Percentiles rank a stretch among this genome's conserved stretches.
Evolutionary conservation across 495 filamentous ascomycete species (phyloP).

Genomic region (Podospora pseudocomata): DNA sequence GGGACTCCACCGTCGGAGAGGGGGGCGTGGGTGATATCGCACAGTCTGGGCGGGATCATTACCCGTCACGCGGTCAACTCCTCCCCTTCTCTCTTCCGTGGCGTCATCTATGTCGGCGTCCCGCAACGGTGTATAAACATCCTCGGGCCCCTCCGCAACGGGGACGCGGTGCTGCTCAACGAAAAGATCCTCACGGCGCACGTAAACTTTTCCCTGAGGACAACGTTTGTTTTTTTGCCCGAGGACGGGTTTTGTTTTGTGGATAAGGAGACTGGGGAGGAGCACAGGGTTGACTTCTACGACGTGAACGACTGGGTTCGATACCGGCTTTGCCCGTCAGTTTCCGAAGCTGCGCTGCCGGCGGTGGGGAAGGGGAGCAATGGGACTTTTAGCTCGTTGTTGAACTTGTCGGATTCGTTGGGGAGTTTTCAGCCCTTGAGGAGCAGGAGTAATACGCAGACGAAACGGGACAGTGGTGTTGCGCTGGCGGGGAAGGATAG

Average conservation of each 20-base stretch:
- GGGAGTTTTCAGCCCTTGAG: slow-evolving; percentile 29
- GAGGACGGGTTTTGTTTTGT: slow-evolving; percentile 88
- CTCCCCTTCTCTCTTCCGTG: slow-evolving; percentile 80
- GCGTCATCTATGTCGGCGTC: slow-evolving; percentile 80
- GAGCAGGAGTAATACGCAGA: slow-evolving; percentile 28
- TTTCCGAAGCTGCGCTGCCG: slow-evolving; percentile 57
- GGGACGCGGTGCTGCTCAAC: slow-evolving; percentile 85
- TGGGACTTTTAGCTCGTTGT: slow-evolving; percentile 37
- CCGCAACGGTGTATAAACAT: slow-evolving; percentile 88
- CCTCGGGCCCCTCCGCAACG: slow-evolving; percentile 83
- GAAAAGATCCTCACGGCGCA: slow-evolving; percentile 89
- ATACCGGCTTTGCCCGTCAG: slow-evolving; percentile 73
- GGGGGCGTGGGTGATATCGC: slow-evolving; percentile 80
- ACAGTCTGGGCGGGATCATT: slow-evolving; percentile 86
- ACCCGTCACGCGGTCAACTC: slow-evolving; percentile 87
- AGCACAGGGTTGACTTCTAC: slow-evolving; percentile 85
- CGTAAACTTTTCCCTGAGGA: slow-evolving; percentile 90
- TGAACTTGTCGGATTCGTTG: slow-evolving; percentile 38
- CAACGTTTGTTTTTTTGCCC: slow-evolving; percentile 78
- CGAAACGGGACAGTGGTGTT: not conserved
- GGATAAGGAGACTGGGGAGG: slow-evolving; percentile 74
- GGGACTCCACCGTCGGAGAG: slow-evolving; percentile 45
- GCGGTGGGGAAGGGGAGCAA: slow-evolving; percentile 31
- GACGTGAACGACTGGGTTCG: slow-evolving; percentile 73
- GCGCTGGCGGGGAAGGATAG: slow-evolving; percentile 18